These are phyloP conservation scores for Blakeslea trispora DNA, from an alignment of 371 early-diverging fungal species.

Conservation along the genomic window DNA sequence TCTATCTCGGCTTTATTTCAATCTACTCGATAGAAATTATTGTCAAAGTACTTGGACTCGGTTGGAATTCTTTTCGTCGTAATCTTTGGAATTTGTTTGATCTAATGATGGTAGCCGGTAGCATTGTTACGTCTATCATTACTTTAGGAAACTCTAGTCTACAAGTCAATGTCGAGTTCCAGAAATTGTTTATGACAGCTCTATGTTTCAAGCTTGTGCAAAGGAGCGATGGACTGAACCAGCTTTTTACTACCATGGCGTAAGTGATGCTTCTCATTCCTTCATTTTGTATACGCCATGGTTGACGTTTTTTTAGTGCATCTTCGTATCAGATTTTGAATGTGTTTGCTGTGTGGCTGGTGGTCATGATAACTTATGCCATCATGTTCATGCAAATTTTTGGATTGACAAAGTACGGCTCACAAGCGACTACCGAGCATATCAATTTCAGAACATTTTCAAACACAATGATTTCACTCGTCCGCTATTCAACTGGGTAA, in stretches of 20 bases:
- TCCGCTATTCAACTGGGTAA: slow-evolving; percentile 71
- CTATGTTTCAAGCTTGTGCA: slow-evolving; percentile 68
- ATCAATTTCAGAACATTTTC: slow-evolving; percentile 66
- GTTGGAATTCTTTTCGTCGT: slow-evolving; percentile 58
- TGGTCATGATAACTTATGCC: slow-evolving; percentile 65
- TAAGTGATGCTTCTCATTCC: slow-evolving; percentile 27
- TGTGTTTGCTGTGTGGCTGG: slow-evolving; percentile 69
- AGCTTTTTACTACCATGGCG: slow-evolving; percentile 71
- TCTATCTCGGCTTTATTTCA: slow-evolving; percentile 49
- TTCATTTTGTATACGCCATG: not conserved
- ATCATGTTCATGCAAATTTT: slow-evolving; percentile 77
- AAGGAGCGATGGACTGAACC: slow-evolving; percentile 64
- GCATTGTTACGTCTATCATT: slow-evolving; percentile 48
- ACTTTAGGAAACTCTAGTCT: slow-evolving; percentile 30
- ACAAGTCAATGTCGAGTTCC: slow-evolving; percentile 54
- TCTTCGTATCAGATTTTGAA: slow-evolving; percentile 64
- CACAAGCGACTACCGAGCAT: slow-evolving; percentile 52
- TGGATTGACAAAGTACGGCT: slow-evolving; percentile 67
- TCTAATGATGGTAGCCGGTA: slow-evolving; percentile 52
- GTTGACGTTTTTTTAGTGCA: slow-evolving; percentile 27
- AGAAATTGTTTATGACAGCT: slow-evolving; percentile 66
- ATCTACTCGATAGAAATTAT: slow-evolving; percentile 57
- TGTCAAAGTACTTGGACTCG: slow-evolving; percentile 56
- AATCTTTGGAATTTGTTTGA: slow-evolving; percentile 71
- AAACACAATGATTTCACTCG: slow-evolving; percentile 60